phyloP scores from a whole-genome alignment of 345 rosid species.

The Melastoma malabathricum region DNA sequence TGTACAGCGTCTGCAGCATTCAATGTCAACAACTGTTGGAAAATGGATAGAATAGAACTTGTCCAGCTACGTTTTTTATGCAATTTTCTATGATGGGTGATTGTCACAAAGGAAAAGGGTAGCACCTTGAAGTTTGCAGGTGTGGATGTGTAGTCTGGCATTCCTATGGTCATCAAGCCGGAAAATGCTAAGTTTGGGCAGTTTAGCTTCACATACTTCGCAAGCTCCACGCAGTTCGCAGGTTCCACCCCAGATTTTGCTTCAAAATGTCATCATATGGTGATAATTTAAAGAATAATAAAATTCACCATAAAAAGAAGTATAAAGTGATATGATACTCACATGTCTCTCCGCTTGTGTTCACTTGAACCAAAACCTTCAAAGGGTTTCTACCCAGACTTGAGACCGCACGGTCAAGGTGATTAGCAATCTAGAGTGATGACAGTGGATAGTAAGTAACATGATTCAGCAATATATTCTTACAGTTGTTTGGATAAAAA shows the following conservation, averaged over 20 bases:
- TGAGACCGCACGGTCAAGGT: conserved; percentile 62
- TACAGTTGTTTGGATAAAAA: too few species aligned
- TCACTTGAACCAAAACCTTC: conserved; percentile 83
- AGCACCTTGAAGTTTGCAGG: conserved; percentile 79
- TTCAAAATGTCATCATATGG: conserved; percentile 21
- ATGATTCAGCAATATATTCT: neutral
- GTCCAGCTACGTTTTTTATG: too few species aligned
- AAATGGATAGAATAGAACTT: too few species aligned
- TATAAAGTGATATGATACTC: conserved; percentile 17
- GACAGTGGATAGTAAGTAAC: conserved; percentile 1
- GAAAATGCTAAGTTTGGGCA: conserved; percentile 72
- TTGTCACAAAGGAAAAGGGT: neutral
- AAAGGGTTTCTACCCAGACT: conserved; percentile 68
- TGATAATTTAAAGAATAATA: conserved; percentile 5
- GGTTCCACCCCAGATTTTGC: conserved; percentile 89
- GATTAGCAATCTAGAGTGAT: conserved; percentile 47
- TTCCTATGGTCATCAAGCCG: conserved; percentile 91
- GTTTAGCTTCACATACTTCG: conserved; percentile 40
- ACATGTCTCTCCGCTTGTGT: conserved; percentile 92
- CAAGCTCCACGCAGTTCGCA: conserved; percentile 54
- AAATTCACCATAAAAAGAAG: too few species aligned
- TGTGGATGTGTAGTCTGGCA: conserved; percentile 79
- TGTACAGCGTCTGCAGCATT: conserved; percentile 38
- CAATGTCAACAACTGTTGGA: neutral
- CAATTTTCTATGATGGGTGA: neutral